Evolutionary conservation across 257 asterid species (phyloP).

Genomic region (Solanum raphanifolium): DNA sequence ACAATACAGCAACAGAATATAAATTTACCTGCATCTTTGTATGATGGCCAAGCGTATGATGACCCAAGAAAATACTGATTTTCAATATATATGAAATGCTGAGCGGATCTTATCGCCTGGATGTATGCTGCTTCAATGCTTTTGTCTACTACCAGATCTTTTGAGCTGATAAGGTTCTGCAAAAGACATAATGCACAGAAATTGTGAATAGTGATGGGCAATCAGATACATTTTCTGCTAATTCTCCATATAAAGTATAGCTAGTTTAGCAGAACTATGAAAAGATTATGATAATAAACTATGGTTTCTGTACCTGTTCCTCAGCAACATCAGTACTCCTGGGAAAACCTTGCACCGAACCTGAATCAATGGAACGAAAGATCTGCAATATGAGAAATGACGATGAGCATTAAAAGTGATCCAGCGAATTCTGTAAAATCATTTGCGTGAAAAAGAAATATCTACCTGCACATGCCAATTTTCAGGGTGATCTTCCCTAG

Average conservation of each 20-base stretch:
- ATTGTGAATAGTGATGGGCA: neutral
- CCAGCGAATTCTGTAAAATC: conserved; percentile 6
- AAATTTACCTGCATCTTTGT: conserved; percentile 71
- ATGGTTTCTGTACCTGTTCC: conserved; percentile 34
- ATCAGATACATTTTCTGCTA: neutral
- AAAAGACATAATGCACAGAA: neutral
- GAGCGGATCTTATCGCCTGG: conserved; percentile 87
- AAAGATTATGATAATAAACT: neutral
- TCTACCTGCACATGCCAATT: conserved; percentile 92
- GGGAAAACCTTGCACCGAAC: conserved; percentile 77
- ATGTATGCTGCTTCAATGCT: conserved; percentile 81
- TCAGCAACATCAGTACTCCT: conserved; percentile 38
- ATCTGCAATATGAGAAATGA: conserved; percentile 33
- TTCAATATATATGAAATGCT: conserved; percentile 76
- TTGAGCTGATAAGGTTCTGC: conserved; percentile 66
- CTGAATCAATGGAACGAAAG: conserved; percentile 92
- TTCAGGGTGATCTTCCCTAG: conserved; percentile 49
- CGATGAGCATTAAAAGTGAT: neutral
- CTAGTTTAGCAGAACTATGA: neutral
- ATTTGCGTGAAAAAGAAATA: neutral
- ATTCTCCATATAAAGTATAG: neutral
- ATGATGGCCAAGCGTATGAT: conserved; percentile 85
- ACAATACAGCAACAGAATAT: neutral
- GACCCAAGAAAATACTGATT: conserved; percentile 93
- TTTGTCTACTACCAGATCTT: conserved; percentile 64